Evolutionary conservation across 768 basidiomycete genomes (phyloP).

Genomic region (Cyclocybe cylindracea): DNA sequence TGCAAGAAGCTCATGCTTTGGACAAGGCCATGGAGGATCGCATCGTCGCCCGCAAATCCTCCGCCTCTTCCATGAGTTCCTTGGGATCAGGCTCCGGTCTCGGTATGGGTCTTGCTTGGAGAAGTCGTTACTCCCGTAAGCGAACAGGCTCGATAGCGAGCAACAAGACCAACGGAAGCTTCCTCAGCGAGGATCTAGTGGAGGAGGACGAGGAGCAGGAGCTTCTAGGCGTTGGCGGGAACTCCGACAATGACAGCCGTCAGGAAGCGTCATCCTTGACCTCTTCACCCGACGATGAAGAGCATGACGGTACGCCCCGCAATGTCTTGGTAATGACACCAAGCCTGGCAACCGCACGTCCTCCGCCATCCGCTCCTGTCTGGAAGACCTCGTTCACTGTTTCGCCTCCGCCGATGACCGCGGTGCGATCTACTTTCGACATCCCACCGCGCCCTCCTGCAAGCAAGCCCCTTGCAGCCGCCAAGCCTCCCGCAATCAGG

Average conservation of each 20-base stretch:
- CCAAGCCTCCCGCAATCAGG: constrained; percentile 1
- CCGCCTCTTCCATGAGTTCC: constrained; percentile 63
- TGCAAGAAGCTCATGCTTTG: constrained; percentile 79
- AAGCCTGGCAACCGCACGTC: constrained; percentile 26
- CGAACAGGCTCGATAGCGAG: constrained; percentile 79
- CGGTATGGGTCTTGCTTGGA: constrained; percentile 71
- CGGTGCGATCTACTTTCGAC: constrained; percentile 54
- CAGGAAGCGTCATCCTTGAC: constrained; percentile 39
- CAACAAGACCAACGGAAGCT: constrained; percentile 62
- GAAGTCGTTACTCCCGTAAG: constrained; percentile 64
- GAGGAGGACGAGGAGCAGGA: constrained; percentile 82
- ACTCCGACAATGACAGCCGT: constrained; percentile 52
- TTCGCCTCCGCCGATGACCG: constrained; percentile 53
- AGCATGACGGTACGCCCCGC: constrained; percentile 27
- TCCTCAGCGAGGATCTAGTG: constrained; percentile 77
- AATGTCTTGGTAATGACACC: constrained; percentile 24
- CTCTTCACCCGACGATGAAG: constrained; percentile 48
- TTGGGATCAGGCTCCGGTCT: constrained; percentile 43
- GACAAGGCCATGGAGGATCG: constrained; percentile 90
- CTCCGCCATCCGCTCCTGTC: constrained; percentile 56
- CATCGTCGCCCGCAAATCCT: constrained; percentile 71
- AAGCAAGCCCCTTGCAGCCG: too few relatives aligned
- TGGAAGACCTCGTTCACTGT: constrained; percentile 62
- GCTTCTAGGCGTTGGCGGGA: constrained; percentile 66
- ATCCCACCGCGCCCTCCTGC: constrained; percentile 24